Evolutionary conservation across 208 protist species (phyloP).

Genomic region (Acanthamoeba rhysodes): DNA sequence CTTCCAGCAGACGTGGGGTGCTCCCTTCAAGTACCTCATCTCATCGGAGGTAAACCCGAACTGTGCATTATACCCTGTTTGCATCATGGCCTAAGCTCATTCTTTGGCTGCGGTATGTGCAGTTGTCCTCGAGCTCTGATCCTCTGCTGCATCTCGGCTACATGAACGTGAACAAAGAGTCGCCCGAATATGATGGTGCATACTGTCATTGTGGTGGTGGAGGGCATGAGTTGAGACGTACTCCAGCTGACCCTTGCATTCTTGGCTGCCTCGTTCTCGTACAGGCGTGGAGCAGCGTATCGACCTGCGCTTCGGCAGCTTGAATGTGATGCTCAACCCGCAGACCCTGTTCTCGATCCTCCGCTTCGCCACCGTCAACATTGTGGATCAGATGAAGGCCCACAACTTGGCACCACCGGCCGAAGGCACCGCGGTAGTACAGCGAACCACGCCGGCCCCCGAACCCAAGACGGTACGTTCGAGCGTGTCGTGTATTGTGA

Average conservation of each 20-base stretch:
- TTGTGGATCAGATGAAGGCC: conserved; percentile 67
- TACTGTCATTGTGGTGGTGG: not conserved
- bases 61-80: not conserved
- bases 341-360: conserved; percentile 58
- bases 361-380: conserved; percentile 45
- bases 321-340: conserved; percentile 64
- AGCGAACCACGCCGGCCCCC: not conserved
- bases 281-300: conserved; percentile 27
- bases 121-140: conserved; percentile 2
- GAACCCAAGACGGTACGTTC: not conserved
- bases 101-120: not conserved
- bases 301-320: conserved; percentile 38
- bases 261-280: not conserved
- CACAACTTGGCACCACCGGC: conserved; percentile 5
- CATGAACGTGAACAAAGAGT: conserved; percentile 23
- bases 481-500: not conserved
- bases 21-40: conserved; percentile 50
- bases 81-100: no score
- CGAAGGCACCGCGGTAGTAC: not conserved
- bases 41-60: not conserved
- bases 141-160: conserved; percentile 63
- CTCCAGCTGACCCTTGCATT: not conserved
- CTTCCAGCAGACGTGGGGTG: conserved; percentile 59
- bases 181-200: conserved; percentile 39
- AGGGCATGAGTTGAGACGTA: not conserved